Evolutionary conservation across 345 rosid species (phyloP).

Genomic region (Fremontodendron californicum): DNA sequence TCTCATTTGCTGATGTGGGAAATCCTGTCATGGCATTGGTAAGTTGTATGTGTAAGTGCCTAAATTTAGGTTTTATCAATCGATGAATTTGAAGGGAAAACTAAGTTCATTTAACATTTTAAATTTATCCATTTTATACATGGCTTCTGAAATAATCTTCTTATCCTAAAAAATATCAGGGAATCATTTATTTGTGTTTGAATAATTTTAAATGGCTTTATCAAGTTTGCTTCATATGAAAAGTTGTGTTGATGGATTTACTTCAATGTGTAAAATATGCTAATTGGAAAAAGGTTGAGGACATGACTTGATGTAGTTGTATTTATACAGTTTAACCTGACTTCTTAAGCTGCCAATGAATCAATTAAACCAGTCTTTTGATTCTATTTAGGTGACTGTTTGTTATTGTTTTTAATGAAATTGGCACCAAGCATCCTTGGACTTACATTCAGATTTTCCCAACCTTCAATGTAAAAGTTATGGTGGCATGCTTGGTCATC

Average conservation of each 20-base stretch:
- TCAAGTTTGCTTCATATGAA: neutral
- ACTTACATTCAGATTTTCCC: neutral
- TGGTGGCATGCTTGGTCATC: neutral
- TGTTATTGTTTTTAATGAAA: neutral
- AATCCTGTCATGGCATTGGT: constrained; percentile 99
- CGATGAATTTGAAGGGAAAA: neutral
- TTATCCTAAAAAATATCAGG: neutral
- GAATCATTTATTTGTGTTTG: neutral
- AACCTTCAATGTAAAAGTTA: neutral
- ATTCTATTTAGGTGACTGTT: neutral
- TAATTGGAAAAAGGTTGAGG: neutral
- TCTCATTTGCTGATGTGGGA: constrained; percentile 90
- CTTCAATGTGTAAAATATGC: neutral
- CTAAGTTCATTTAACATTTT: neutral
- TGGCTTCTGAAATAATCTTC: neutral
- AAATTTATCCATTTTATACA: neutral
- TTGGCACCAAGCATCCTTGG: neutral
- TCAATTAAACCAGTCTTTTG: neutral
- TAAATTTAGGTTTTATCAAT: neutral
- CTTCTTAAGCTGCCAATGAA: neutral
- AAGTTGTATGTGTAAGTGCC: constrained; percentile 28
- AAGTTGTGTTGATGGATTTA: neutral
- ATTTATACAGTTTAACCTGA: neutral
- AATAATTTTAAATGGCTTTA: neutral
- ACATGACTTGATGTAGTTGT: neutral